phyloP scores from a whole-genome alignment of 2,329 filamentous ascomycete genomes.

The Alternaria burnsii region DNA sequence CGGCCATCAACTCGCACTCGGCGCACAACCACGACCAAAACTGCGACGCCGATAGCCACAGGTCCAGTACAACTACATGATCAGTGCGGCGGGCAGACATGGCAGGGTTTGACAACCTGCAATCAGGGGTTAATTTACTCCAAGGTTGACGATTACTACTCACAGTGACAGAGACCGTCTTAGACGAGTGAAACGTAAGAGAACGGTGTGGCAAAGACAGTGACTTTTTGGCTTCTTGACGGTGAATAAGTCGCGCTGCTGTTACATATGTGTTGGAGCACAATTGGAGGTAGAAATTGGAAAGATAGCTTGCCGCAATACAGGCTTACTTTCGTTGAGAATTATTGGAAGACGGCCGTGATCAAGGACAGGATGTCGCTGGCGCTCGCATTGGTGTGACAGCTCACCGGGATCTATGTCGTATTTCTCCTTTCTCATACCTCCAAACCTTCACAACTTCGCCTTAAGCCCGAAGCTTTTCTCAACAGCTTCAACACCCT shows the following conservation, averaged over 20 bases:
- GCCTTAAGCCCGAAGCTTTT: constrained; percentile 49
- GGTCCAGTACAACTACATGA: constrained; percentile 21
- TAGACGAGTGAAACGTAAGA: neutral
- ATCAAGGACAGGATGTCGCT: neutral
- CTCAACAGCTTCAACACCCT: constrained; percentile 60
- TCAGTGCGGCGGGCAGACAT: constrained; percentile 23
- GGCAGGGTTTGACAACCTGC: constrained; percentile 13
- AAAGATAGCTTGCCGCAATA: neutral
- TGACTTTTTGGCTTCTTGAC: neutral
- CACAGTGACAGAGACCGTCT: constrained; percentile 22
- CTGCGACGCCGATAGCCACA: constrained; percentile 12
- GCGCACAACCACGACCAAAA: neutral
- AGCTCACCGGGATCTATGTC: neutral
- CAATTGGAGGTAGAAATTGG: neutral
- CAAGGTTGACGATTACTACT: constrained; percentile 27
- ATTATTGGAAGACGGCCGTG: neutral
- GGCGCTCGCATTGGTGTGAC: neutral
- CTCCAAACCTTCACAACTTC: constrained; percentile 46
- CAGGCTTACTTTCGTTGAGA: neutral
- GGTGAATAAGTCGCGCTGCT: neutral
- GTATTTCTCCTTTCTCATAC: neutral
- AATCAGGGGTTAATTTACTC: constrained; percentile 18
- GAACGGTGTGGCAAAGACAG: neutral
- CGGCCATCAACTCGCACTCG: neutral
- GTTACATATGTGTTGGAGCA: neutral